These are phyloP conservation scores for Debaryomyces nepalensis DNA, from an alignment of 1,139 yeast species.

Conservation along the genomic window DNA sequence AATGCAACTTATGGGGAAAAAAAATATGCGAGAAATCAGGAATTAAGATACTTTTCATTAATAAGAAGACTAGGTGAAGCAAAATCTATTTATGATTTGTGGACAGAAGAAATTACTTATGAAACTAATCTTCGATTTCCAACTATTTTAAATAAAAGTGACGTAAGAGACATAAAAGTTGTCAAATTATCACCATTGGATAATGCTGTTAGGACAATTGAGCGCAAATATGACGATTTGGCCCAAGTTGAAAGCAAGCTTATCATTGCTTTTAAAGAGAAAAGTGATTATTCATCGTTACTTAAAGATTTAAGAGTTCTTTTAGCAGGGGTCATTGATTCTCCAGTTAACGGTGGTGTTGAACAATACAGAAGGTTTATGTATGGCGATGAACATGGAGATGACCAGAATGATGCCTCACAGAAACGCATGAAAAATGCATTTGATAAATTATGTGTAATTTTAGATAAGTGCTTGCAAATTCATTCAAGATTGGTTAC, in stretches of 20 bases:
- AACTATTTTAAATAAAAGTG: constrained; percentile 84
- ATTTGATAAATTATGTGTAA: constrained; percentile 70
- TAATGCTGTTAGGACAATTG: constrained; percentile 74
- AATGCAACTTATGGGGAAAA: constrained; percentile 63
- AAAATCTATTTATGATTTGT: constrained; percentile 71
- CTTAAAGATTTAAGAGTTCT: constrained; percentile 76
- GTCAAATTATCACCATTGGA: constrained; percentile 80
- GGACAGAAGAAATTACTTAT: constrained; percentile 88
- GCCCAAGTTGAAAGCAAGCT: constrained; percentile 69
- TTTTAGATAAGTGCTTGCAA: constrained; percentile 67
- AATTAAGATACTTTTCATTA: constrained; percentile 70
- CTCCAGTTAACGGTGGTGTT: constrained; percentile 93
- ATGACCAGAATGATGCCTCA: constrained; percentile 46
- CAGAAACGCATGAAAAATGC: constrained; percentile 60
- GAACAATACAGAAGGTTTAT: constrained; percentile 80
- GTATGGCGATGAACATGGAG: constrained; percentile 43
- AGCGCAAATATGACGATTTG: constrained; percentile 72
- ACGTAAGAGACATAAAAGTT: constrained; percentile 57
- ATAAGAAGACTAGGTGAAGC: constrained; percentile 78
- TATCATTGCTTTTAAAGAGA: constrained; percentile 58
- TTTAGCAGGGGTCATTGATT: constrained; percentile 85
- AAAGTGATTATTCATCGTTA: constrained; percentile 52
- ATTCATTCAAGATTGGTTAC: constrained; percentile 75
- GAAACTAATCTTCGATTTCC: constrained; percentile 83
- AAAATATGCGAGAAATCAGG: constrained; percentile 72